phyloP scores from a whole-genome alignment of 2,329 filamentous ascomycete genomes.

The Mollisiaceae sp. region DNA sequence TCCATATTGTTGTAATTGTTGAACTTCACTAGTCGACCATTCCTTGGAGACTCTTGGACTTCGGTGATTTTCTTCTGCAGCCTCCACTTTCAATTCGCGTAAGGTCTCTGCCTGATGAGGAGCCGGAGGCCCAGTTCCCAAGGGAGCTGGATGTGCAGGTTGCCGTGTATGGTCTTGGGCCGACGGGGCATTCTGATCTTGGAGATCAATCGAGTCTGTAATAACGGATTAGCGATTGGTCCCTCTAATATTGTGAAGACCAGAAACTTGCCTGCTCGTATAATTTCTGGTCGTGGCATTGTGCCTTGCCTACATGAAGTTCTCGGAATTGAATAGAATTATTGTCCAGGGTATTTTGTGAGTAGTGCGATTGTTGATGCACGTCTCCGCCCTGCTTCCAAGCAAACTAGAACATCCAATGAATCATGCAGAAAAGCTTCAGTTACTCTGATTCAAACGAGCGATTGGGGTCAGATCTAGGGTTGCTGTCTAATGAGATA shows the following conservation, averaged over 20 bases:
- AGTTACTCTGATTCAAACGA: slow-evolving; percentile 3
- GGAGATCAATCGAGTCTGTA: slow-evolving; percentile 91
- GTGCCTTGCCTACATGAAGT: slow-evolving; percentile 34
- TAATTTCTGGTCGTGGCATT: slow-evolving; percentile 61
- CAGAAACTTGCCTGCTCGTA: slow-evolving; percentile 55
- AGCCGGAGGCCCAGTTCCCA: slow-evolving; percentile 55
- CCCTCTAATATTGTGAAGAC: slow-evolving; percentile 11
- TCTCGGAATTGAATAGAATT: slow-evolving; percentile 13
- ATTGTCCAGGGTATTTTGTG: slow-evolving; percentile 13
- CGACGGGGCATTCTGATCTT: slow-evolving; percentile 81
- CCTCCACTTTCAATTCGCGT: slow-evolving; percentile 78
- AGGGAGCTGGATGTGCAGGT: slow-evolving; percentile 54
- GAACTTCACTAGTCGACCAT: slow-evolving; percentile 47
- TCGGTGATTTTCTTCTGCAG: slow-evolving; percentile 71
- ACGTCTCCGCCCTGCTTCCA: slow-evolving; percentile 26
- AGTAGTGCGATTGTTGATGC: slow-evolving; percentile 28
- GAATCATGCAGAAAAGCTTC: neutral
- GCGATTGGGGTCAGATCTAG: neutral
- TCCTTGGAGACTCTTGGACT: slow-evolving; percentile 66
- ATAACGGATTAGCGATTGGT: slow-evolving; percentile 36
- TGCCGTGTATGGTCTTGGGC: slow-evolving; percentile 78
- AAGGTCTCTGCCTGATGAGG: slow-evolving; percentile 87
- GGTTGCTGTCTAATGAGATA: neutral
- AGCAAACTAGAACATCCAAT: slow-evolving; percentile 8
- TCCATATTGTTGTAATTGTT: slow-evolving; percentile 45